Percentiles rank a stretch among this genome's conserved stretches.
These are phyloP conservation scores for Meyerozyma guilliermondii DNA, from an alignment of 1,139 yeast genomes.

Conservation along the genomic window DNA sequence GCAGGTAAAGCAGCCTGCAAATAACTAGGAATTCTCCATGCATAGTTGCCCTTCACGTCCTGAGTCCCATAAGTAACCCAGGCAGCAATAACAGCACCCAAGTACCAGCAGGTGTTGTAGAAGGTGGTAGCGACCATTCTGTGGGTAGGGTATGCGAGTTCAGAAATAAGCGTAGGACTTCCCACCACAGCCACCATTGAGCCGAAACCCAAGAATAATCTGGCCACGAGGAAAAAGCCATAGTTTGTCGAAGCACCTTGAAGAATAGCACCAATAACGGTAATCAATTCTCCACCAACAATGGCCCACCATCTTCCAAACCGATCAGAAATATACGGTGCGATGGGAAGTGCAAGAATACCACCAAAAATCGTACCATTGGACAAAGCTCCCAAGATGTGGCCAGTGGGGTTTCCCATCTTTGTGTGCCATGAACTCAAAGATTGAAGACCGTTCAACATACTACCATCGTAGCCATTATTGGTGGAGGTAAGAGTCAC, in stretches of 20 bases:
- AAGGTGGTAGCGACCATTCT: conserved; percentile 3
- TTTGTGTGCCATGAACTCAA: conserved; percentile 29
- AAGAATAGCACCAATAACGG: conserved; percentile 27
- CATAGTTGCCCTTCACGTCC: conserved; percentile 13
- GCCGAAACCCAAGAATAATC: conserved; percentile 6
- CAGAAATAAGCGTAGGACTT: conserved; percentile 5
- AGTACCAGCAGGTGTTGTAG: conserved; percentile 5
- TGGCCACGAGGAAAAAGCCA: conserved; percentile 4
- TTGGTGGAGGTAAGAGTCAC: conserved; percentile 43
- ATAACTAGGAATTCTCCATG: conserved; percentile 46
- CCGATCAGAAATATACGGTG: conserved; percentile 20
- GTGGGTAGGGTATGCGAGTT: conserved; percentile 4
- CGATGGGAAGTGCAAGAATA: conserved; percentile 16
- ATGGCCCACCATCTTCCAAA: conserved; percentile 32
- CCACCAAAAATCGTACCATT: conserved; percentile 27
- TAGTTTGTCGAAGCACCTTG: conserved; percentile 5
- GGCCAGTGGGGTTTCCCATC: conserved; percentile 39
- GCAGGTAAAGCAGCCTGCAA: conserved; percentile 38
- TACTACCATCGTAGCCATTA: conserved; percentile 49
- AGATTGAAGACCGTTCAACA: conserved; percentile 48
- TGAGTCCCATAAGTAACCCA: conserved; percentile 47
- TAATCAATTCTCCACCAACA: conserved; percentile 19
- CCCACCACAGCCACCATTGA: conserved; percentile 2
- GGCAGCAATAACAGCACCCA: conserved; percentile 44
- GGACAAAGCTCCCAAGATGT: conserved; percentile 39